Base-by-base conservation (phyloP, 164 flowering plant genomes). In the Aristolochia fimbriata region DNA sequence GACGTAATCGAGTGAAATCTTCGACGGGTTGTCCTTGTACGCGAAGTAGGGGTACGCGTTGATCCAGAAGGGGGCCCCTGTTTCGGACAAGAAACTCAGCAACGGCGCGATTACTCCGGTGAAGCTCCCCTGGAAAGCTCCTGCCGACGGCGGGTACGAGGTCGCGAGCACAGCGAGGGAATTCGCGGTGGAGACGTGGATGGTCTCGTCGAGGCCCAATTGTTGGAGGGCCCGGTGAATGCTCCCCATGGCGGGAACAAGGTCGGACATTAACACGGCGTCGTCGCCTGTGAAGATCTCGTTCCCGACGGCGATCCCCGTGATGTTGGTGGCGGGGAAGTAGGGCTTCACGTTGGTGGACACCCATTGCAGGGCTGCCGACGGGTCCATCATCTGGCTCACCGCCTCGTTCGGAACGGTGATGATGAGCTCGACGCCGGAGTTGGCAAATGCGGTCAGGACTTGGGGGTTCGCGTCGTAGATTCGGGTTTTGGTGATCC, bases 31-130 rank as follows among this genome's bases (percentile, higher is more conserved):
- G 58, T 69, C 88, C 43, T 91, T 88, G 70, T 88, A 91, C 10
- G 97, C 94, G 56, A 91, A 91, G 57, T 85, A 91, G 1, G 97
- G 96, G 70, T 92, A 92, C 0, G 96, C 96, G 69, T 92, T 92
- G 70, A 92, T 83, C 98, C 96, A 92, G 69, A 92, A 87, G 0
- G 98, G 96, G 11, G 88, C 19, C 23, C 74, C 73, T 0, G 96
- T 87, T 59, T 19, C 67, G 0, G 72, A 47, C 64, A 92, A 65
- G 65, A 92, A 92, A 25, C 74, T 74, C 46, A 92, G 65, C 15
- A 73, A 64, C 15, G 85, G 85, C 1, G 64, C 52, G 81, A 92
- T 82, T 14, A 81, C 59, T 1, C 61, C 72, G 13, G 51, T 43
- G 15, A 92, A 66, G 27, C 89, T 85, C 19, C 52, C 12, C 23